Percentiles rank a stretch among this genome's conserved stretches.
Conservation (phyloP, 352 stramenopile species). For the Phytophthora hibernalis region DNA sequence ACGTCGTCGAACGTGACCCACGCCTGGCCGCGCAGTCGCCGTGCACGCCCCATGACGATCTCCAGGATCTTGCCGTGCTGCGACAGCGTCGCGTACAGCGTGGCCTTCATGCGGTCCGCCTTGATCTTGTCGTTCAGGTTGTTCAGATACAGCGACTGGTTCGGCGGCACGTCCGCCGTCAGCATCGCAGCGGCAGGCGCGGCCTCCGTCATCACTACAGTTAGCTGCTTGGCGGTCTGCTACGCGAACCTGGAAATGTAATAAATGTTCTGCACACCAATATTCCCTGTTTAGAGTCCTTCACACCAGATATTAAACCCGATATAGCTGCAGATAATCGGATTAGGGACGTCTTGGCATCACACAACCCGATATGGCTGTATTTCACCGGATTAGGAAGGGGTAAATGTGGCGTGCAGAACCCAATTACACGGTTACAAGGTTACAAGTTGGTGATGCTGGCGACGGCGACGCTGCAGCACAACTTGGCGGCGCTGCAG, state of each 20-base stretch:
- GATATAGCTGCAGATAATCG: neutral
- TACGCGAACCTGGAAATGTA: no score
- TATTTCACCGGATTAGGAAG: no score
- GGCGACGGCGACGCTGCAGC: conserved; percentile 49
- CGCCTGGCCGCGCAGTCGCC: conserved; percentile 88
- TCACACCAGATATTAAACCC: neutral
- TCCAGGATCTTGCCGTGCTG: conserved; percentile 94
- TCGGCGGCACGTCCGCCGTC: conserved; percentile 78
- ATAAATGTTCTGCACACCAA: no score
- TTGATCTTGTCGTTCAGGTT: conserved; percentile 97
- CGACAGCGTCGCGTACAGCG: conserved; percentile 91
- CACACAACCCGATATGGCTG: no score
- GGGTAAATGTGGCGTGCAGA: no score
- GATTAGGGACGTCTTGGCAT: no score
- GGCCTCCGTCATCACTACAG: conserved; percentile 32
- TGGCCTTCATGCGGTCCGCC: conserved; percentile 88
- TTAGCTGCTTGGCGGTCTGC: neutral
- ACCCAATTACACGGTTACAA: no score
- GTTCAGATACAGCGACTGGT: conserved; percentile 94
- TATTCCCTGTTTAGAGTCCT: no score
- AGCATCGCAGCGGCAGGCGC: neutral
- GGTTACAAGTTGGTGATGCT: no score
- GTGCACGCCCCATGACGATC: conserved; percentile 87
- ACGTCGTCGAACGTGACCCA: conserved; percentile 95
- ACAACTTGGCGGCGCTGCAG: conserved; percentile 73